Base-by-base conservation (phyloP, 768 basidiomycete species). In the Boletales sp. region DNA sequence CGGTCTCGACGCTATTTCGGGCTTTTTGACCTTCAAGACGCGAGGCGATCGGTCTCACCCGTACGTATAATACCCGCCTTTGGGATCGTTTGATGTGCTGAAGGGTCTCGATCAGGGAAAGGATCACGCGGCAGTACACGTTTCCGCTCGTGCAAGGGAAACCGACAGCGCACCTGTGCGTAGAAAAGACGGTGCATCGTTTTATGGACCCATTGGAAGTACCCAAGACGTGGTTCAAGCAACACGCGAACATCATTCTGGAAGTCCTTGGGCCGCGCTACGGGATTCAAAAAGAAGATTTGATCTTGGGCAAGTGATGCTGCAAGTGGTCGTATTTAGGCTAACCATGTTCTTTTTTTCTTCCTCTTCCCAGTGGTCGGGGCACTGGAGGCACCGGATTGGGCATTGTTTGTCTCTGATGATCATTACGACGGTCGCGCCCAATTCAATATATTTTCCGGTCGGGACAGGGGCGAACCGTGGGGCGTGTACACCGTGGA, bases 401-500 rank as follows among this genome's bases (percentile, higher is more conserved):
- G 87, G 66, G 89, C 81, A 0, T 67, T 88, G 21, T 83, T 90
- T 55, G 87, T 90, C 34, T 86, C 85, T 57, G 84, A 89, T 50
- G 72, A 73, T 50, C 85, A 88, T 66, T 79, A 75, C 2, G 77
- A 84, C 56, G 77, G 82, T 4, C 58, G 85, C 75, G 79, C 74
- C 6, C 80, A 84, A 61, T 90, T 91, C 70, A 86, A 87, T 50
- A 83, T 88, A 12, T 84, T 80, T 60, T 69, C 78, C 4, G 54
- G 67, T 12, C 69, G 77, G 3, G 74, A 68, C 49, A 59, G 61
- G 30, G 82, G 83, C 4, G 76, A 81, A 39, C 78, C 82, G 2
- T 93, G 90, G 90, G 90, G 90, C 8, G 75, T 75, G 14, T 90
- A 88, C 63, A 80, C 81, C 3, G 77, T 79, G 43, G 78, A 84